Evolutionary conservation across 192 early-diverging fungal species (phyloP).

Genomic region (Rhizoclosmatium sp.): DNA sequence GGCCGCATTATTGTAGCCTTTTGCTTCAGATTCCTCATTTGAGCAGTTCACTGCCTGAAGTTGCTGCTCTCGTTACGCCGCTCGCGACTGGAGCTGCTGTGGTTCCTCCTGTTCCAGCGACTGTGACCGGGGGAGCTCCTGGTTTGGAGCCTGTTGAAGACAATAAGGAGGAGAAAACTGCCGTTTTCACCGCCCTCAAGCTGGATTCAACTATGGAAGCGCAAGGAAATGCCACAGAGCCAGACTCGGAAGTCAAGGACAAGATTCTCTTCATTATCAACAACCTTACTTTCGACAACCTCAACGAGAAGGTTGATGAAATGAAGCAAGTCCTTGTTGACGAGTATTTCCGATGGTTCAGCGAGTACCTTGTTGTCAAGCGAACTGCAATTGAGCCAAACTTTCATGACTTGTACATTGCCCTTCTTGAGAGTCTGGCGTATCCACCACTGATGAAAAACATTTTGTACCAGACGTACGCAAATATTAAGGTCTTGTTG

Average conservation of each 20-base stretch:
- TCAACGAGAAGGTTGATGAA: conserved; percentile 78
- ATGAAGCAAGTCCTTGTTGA: conserved; percentile 76
- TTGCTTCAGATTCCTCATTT: conserved; percentile 86
- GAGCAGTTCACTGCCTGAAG: conserved; percentile 77
- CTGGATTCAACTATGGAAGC: conserved; percentile 60
- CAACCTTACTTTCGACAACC: conserved; percentile 88
- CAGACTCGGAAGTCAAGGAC: conserved; percentile 75
- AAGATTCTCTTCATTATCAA: conserved; percentile 98
- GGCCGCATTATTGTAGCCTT: conserved; percentile 87
- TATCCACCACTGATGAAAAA: conserved; percentile 72
- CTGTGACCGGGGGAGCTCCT: conserved; percentile 4
- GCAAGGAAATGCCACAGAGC: conserved; percentile 51
- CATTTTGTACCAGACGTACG: conserved; percentile 89
- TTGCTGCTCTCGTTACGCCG: conserved; percentile 65
- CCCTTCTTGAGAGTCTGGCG: conserved; percentile 80
- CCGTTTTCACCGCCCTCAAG: conserved; percentile 71
- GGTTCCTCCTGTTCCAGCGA: not conserved
- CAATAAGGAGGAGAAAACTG: conserved; percentile 40
- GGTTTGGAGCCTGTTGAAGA: conserved; percentile 17
- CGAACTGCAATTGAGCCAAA: conserved; percentile 97
- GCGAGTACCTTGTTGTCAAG: conserved; percentile 93
- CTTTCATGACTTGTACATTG: conserved; percentile 90
- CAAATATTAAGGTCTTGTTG: conserved; percentile 86
- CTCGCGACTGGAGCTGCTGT: conserved; percentile 11
- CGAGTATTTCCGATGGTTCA: conserved; percentile 87